Conservation (phyloP, 441 rosid species). For the Aquilaria agallochum region DNA sequence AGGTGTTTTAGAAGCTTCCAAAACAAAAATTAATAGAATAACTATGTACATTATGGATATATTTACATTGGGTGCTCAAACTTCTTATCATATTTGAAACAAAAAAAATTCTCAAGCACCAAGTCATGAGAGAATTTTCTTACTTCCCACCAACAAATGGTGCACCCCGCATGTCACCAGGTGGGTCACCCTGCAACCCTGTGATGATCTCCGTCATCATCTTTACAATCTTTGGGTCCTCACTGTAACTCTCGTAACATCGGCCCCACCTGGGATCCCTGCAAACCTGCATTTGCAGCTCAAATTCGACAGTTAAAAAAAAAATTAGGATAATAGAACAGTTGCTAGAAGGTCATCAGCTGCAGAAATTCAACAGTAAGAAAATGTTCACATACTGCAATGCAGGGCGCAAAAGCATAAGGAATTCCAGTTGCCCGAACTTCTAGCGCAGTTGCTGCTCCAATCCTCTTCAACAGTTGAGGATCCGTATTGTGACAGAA, state of each 20-base stretch:
- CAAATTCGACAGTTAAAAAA: too few relatives aligned
- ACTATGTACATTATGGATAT: not conserved
- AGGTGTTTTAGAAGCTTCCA: too few relatives aligned
- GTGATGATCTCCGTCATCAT: constrained; percentile 53
- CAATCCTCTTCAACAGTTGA: constrained; percentile 65
- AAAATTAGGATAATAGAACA: not conserved
- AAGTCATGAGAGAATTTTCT: too few relatives aligned
- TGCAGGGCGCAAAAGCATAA: constrained; percentile 73
- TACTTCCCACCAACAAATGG: constrained; percentile 76
- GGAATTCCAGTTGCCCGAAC: constrained; percentile 82
- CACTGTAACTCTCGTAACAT: constrained; percentile 65
- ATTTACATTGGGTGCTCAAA: not conserved
- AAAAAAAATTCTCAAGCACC: too few relatives aligned
- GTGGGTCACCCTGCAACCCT: constrained; percentile 80
- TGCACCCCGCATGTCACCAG: constrained; percentile 41
- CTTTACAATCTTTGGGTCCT: constrained; percentile 33
- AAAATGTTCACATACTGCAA: constrained; percentile 46
- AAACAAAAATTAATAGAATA: not conserved
- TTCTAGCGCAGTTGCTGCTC: constrained; percentile 81
- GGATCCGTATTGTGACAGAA: constrained; percentile 42
- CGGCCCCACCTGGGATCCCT: constrained; percentile 63
- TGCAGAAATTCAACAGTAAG: not conserved
- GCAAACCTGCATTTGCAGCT: constrained; percentile 35
- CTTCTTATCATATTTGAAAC: too few relatives aligned
- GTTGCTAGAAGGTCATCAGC: not conserved